Conservation (phyloP, 225 moss, liverwort and hornwort species). For the Ulota crispa region DNA sequence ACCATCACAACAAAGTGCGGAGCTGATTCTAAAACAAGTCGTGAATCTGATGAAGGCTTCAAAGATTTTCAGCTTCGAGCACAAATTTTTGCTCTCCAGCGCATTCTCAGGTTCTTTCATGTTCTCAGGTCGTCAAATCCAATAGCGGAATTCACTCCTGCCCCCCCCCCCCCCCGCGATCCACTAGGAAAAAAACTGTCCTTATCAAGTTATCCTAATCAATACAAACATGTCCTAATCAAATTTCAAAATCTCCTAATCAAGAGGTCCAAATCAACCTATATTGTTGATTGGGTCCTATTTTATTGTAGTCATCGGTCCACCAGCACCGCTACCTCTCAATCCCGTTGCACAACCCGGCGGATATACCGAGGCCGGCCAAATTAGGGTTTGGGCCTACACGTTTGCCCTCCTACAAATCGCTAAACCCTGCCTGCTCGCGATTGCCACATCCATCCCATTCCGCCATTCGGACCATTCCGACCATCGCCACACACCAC, state of each 20-base stretch:
- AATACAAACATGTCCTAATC: no score
- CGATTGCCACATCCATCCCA: not conserved
- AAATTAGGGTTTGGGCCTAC: conserved; percentile 26
- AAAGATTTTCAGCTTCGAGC: not conserved
- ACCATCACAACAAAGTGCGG: not conserved
- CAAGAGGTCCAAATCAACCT: no score
- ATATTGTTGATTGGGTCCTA: no score
- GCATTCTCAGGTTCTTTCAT: not conserved
- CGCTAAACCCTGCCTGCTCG: not conserved
- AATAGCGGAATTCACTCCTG: not conserved
- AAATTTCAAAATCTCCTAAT: no score
- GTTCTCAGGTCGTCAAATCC: not conserved
- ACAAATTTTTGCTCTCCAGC: not conserved
- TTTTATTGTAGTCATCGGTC: no score
- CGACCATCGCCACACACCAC: not conserved
- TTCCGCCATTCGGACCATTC: not conserved
- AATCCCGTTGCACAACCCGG: not conserved
- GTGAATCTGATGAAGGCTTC: not conserved
- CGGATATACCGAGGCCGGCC: not conserved
- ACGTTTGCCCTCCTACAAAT: not conserved
- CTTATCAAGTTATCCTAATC: no score
- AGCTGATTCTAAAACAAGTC: not conserved
- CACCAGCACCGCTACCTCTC: not conserved
- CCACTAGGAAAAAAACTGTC: no score
- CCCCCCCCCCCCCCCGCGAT: no score